Percentiles rank a stretch among this genome's conserved stretches.
phyloP scores from a whole-genome alignment of 768 basidiomycete genomes.

The Gautieria morchelliformis region DNA sequence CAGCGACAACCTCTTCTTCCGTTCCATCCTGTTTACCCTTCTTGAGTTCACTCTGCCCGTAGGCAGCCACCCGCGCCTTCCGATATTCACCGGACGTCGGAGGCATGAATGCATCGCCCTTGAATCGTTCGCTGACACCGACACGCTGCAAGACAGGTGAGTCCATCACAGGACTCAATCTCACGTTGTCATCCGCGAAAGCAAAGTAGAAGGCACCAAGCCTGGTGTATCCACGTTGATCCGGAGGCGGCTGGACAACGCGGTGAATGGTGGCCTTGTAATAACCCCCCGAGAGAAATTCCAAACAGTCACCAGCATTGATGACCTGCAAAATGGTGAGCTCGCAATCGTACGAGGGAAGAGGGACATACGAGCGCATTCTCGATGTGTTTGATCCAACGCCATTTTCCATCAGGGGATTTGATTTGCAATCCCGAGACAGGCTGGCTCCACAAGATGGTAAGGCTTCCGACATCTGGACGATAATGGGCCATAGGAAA shows the following conservation, averaged over 20 bases:
- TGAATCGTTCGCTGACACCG: constrained; percentile 29
- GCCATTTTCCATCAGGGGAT: constrained; percentile 41
- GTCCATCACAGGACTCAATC: constrained; percentile 33
- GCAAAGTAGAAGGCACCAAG: constrained; percentile 53
- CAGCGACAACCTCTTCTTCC: constrained; percentile 47
- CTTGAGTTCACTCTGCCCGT: constrained; percentile 38
- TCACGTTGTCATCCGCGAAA: constrained; percentile 40
- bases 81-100: constrained; percentile 48
- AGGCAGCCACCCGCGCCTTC: constrained; percentile 39
- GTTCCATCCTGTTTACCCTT: constrained; percentile 28
- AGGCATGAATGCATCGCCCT: constrained; percentile 24
- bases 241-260: constrained; percentile 47
- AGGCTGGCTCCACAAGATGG: constrained; percentile 53
- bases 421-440: constrained; percentile 50
- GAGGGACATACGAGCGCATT: constrained; percentile 44
- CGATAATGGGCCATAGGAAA: too few relatives aligned
- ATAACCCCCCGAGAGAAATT: constrained; percentile 52
- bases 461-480: constrained; percentile 50
- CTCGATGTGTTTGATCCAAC: constrained; percentile 48
- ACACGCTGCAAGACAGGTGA: constrained; percentile 40
- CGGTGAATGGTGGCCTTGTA: constrained; percentile 54
- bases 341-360: neutral
- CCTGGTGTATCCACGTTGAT: constrained; percentile 40
- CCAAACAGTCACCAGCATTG: constrained; percentile 50
- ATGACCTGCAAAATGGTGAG: constrained; percentile 25